Evolutionary conservation across 495 filamentous ascomycete genomes (phyloP), one percentile per base, ranked within the genome.

Genomic region (Chaetomium tenue): DNA sequence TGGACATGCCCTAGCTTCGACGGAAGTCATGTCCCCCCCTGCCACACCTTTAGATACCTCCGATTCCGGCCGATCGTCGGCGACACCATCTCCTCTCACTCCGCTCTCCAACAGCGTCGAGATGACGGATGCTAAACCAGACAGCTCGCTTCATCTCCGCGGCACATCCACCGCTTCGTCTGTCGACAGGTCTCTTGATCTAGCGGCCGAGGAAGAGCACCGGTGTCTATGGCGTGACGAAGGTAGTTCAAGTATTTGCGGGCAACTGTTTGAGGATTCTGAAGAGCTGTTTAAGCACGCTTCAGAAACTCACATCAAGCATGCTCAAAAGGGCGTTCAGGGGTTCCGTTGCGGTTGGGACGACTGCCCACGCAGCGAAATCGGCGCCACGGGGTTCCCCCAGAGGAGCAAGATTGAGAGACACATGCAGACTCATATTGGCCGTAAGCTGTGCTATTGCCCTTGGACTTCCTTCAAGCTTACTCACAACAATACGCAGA

Each of bases 391-490:
- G 30, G 81, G 80, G 58, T 83, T 88, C 71, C 74, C 78, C 47
- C 82, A 84, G 65, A 76, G 78, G 59, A 85, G 84, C 66, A 88
- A 88, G 69, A 79, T 88, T 20, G 81, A 85, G 62, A 78, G 86
- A 25, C 86, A 88, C 69, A 81, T 88, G 70, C 81, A 86, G 48
- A 85, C 83, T 0, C 86, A 88, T 69, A 86, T 85, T 46, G 81
- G 78, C 48, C 84, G 86, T 87, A 78, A 78, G 86, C 76, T 4
- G 42, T 16, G 20, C 33, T 23, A 42, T 44, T 2, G 23, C 9
- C 18, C 20, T 50, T 23, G 46, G n/a, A 7, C 46, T 20, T 23
- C 11, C 2, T 40, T 23, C 47, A 33, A 3, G 54, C 18, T 40
- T 9, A 23, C 13, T 16, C 0, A 11, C 22, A 2, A 2, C 39